A percentile compares a stretch with the other conserved stretches of the same genome.
These are phyloP conservation scores for Coemansia sp. DNA, from an alignment of 192 early-diverging fungal species.

Conservation along the genomic window DNA sequence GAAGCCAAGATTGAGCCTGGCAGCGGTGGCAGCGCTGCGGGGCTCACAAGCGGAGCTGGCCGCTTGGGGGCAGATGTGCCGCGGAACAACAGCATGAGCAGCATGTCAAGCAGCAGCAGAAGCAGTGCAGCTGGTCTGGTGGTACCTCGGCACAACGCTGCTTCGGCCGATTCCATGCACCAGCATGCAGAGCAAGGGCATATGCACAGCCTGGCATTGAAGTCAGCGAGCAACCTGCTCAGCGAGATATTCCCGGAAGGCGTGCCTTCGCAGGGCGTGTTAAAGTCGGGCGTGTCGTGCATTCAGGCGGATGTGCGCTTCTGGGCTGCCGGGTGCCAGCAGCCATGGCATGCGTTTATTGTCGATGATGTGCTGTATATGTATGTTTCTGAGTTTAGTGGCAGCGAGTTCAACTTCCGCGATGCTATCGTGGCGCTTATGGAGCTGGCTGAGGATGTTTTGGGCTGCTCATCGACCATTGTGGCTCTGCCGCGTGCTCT, in stretches of 20 bases:
- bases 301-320: slow-evolving; percentile 30
- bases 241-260: slow-evolving; percentile 42
- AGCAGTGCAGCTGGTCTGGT: slow-evolving; percentile 3
- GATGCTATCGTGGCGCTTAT: slow-evolving; percentile 46
- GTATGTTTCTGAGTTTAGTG: slow-evolving; percentile 22
- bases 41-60: slow-evolving; percentile 1
- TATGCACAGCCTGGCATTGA: slow-evolving; percentile 13
- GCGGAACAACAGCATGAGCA: slow-evolving; percentile 7
- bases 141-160: slow-evolving; percentile 8
- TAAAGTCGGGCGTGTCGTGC: slow-evolving; percentile 22
- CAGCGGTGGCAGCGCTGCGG: slow-evolving; percentile 28
- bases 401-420: slow-evolving; percentile 40
- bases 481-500: slow-evolving; percentile 36
- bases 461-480: slow-evolving; percentile 34
- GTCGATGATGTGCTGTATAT: slow-evolving; percentile 40
- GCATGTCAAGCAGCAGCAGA: slow-evolving; percentile 10
- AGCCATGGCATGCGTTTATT: slow-evolving; percentile 46
- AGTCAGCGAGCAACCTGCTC: slow-evolving; percentile 28
- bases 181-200: not conserved
- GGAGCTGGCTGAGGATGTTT: slow-evolving; percentile 53
- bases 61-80: not conserved
- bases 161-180: slow-evolving; percentile 1
- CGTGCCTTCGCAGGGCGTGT: slow-evolving; percentile 45
- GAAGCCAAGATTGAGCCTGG: slow-evolving; percentile 28
- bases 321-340: slow-evolving; percentile 10